Conservation (phyloP, 768 basidiomycete genomes). For the Rhizopogon sp. region DNA sequence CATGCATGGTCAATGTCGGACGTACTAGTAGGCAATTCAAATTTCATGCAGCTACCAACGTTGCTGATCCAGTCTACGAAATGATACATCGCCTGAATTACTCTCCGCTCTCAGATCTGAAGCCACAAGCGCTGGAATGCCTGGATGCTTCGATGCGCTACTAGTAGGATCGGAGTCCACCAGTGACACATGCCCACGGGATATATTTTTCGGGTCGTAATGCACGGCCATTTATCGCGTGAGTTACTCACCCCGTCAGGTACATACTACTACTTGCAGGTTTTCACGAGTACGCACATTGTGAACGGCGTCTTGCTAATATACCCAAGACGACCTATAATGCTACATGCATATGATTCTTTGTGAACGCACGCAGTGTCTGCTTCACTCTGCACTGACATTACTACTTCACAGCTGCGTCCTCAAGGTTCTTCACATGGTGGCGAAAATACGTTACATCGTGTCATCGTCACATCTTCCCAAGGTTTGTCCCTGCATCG, state of each 20-base stretch:
- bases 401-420: background rate
- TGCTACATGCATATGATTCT: background rate
- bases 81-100: background rate
- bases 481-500: background rate
- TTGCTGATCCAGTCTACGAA: background rate
- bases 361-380: background rate
- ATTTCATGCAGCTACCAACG: background rate
- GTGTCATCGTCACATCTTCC: background rate
- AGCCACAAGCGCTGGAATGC: background rate
- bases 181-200: background rate
- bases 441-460: too few relatives aligned
- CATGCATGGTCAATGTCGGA: background rate
- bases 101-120: background rate
- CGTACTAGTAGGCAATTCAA: background rate
- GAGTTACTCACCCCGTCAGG: background rate
- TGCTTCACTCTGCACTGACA: background rate
- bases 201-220: background rate
- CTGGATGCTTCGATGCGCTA: background rate
- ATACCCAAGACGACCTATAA: background rate
- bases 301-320: background rate
- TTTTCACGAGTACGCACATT: background rate
- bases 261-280: background rate
- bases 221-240: background rate
- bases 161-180: background rate
- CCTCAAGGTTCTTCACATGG: background rate